Base-by-base conservation (phyloP, 192 early-diverging fungal species). In the Coemansia javaensis region DNA sequence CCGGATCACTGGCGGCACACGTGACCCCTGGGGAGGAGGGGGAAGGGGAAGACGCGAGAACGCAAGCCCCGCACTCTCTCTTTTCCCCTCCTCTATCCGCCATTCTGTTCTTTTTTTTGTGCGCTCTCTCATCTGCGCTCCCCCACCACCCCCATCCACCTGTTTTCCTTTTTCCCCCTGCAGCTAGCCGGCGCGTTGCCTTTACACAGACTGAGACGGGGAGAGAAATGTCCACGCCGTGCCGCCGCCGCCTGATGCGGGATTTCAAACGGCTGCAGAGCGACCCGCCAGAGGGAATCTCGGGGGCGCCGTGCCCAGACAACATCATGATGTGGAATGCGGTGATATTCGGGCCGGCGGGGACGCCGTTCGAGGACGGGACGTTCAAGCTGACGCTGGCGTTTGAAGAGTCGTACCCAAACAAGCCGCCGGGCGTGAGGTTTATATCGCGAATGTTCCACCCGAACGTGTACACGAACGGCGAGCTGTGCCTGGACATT, bases 311-410 rank as follows among this genome's bases (percentile, higher is more conserved):
- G 12, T 90, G 88, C 61, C 79, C 89, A 1, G 94, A 98, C 79
- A 98, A 98, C 64, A 96, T 98, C 49, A 87, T 97, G 79, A 48
- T 90, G 34, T 97, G 96, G 96, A 97, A 99, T 60, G 96, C 94
- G 12, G 94, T 99, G n/a, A 99, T 99, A 63, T 99, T 99, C 75
- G 96, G 89, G 13, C 87, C 88, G 30, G 87, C 84, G 21, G 94
- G 95, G 30, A 99, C 96, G 18, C 92, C 96, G 5, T 99, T 99
- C 65, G 94, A 99, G 64, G 96, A 97, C 53, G 89, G 89, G 20
- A 96, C 93, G 0, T 99, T 99, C 77, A 97, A 96, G 54, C 72
- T 99, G 5, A 74, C 85, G 2, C 78, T 99, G 4, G 86, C 84
- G 30, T 99, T 99, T 75, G 96, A 99, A 60, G 96, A 99, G 66